Evolutionary conservation across 805 yeast genomes (phyloP), one percentile per base, ranked within the genome.

Genomic region (Lipomyces kockii): DNA sequence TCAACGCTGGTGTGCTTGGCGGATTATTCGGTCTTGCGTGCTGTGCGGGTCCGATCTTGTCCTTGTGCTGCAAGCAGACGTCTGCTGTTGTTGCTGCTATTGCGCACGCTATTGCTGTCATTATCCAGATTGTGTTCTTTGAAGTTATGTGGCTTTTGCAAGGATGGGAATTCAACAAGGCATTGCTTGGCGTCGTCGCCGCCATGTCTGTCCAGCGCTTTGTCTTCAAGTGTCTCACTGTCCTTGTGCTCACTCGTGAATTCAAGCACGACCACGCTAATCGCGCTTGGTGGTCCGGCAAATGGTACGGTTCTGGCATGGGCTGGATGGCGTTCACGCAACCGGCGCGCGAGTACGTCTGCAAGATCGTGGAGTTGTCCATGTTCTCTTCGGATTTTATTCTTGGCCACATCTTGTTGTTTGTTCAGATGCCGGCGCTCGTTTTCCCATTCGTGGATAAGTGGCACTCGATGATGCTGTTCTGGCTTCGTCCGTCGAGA

Each of bases 241-340:
- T 89, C 62, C 80, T 87, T 73, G 82, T 88, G 80, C 83, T 96
- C 77, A 91, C 98, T 62, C 88, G 99, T 84, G 99, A 95, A 83
- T 92, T 92, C 84, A 92, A 92, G 88, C 91, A 90, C 75, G 98
- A 94, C 81, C 91, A 89, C 77, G 84, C 98, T 49, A 95, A 95
- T 83, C 90, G 97, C 74, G 98, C 99, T 35, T 95, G 97, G 96
- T 95, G 99, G 99, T 91, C 97, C 66, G 99, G 99, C 85, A 93
- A 92, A 81, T 95, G 99, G 99, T 92, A 93, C 80, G 95, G 97
- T 67, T 84, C 91, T 68, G 95, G 97, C 77, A 82, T 94, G 80
- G 99, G 98, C 68, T 87, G 89, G 87, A 87, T 89, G 85, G 97
- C 98, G 25, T 86, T 90, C 84, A 89, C 98, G 43, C 98, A 94